A percentile compares a stretch with the other conserved stretches of the same genome.
Conservation (phyloP, 164 flowering plant genomes). For the Magnolia sinica region DNA sequence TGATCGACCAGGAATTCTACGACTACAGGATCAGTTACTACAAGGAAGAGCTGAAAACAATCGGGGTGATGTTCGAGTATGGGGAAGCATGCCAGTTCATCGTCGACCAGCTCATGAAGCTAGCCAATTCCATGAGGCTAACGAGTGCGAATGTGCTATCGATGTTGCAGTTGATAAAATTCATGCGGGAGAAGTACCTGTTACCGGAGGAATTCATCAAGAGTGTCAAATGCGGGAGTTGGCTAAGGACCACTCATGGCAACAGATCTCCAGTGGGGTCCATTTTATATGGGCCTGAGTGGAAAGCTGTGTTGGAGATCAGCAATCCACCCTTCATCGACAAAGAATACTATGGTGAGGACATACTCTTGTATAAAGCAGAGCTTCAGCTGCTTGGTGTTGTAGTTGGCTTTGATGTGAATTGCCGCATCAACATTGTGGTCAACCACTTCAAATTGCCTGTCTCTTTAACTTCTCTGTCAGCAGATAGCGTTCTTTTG, state of each 20-base stretch:
- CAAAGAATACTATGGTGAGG: conserved; percentile 44
- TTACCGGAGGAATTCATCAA: conserved; percentile 36
- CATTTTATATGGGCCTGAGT: conserved; percentile 37
- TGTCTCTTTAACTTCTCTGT: conserved; percentile 13
- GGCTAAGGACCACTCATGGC: conserved; percentile 53
- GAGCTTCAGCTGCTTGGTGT: conserved; percentile 67
- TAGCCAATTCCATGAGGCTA: conserved; percentile 36
- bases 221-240: conserved; percentile 31
- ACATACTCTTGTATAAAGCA: conserved; percentile 26
- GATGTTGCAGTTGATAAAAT: conserved; percentile 47
- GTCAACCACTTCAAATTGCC: conserved; percentile 32
- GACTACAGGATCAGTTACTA: conserved; percentile 31
- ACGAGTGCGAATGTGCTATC: conserved; percentile 37
- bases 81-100: conserved; percentile 55
- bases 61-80: conserved; percentile 56
- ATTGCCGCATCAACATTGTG: conserved; percentile 30
- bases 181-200: conserved; percentile 30
- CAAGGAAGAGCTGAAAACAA: conserved; percentile 40
- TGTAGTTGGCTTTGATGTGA: conserved; percentile 28
- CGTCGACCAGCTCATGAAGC: conserved; percentile 51
- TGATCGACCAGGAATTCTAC: conserved; percentile 47
- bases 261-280: conserved; percentile 42
- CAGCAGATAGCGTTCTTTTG: conserved; percentile 30
- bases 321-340: conserved; percentile 53
- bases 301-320: conserved; percentile 43